Evolutionary conservation across 495 filamentous ascomycete genomes (phyloP).

Genomic region (Talaromyces proteolyticus): DNA sequence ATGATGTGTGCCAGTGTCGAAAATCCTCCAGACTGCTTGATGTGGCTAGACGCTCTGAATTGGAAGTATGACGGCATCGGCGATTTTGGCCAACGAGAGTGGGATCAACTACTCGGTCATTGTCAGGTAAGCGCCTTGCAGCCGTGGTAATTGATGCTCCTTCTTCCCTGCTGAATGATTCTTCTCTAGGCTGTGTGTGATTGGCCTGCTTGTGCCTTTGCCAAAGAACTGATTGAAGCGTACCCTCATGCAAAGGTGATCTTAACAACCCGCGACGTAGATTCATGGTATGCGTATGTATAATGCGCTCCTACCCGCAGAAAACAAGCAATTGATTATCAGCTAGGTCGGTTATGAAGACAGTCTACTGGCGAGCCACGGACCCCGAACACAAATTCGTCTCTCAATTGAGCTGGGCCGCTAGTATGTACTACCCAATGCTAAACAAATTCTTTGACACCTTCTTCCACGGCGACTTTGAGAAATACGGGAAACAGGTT

Average conservation of each 20-base stretch:
- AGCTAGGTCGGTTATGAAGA: conserved; percentile 43
- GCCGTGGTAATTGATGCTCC: background rate
- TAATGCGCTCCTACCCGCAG: background rate
- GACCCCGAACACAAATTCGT: conserved; percentile 47
- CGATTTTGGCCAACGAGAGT: conserved; percentile 57
- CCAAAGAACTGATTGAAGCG: conserved; percentile 59
- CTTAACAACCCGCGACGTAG: conserved; percentile 54
- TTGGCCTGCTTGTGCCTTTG: conserved; percentile 60
- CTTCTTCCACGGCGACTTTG: conserved; percentile 48
- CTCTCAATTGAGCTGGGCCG: conserved; percentile 49
- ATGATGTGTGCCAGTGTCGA: conserved; percentile 60
- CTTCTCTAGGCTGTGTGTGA: conserved; percentile 51
- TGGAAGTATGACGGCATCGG: conserved; percentile 59
- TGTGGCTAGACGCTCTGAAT: conserved; percentile 59
- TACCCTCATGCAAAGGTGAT: conserved; percentile 69
- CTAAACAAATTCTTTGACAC: conserved; percentile 53
- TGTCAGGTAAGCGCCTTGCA: conserved; percentile 37
- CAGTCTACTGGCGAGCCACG: conserved; percentile 47
- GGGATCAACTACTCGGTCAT: conserved; percentile 61
- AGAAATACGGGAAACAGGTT: conserved; percentile 44
- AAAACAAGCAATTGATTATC: background rate
- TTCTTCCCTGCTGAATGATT: background rate
- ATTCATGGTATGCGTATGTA: conserved; percentile 49
- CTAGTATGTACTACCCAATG: conserved; percentile 55
- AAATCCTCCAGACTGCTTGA: conserved; percentile 51